These are phyloP conservation scores for Auricularia auricula-judae DNA, from an alignment of 768 basidiomycete genomes.

Conservation along the genomic window DNA sequence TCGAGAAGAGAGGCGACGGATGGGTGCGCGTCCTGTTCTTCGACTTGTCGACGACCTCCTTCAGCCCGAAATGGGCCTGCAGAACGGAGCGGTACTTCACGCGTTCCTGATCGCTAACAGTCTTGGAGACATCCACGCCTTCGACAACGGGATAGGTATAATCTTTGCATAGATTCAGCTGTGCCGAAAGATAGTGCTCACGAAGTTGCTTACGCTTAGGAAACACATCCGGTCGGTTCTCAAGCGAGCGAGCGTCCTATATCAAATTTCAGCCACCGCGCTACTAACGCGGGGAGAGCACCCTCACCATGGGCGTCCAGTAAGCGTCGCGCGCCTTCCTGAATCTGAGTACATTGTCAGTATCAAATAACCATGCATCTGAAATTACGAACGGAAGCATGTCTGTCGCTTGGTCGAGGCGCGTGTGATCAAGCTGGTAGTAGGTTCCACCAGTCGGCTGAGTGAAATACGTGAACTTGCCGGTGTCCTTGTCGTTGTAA, in stretches of 20 bases:
- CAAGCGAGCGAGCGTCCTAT: background rate
- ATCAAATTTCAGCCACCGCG: too few relatives aligned
- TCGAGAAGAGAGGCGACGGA: background rate
- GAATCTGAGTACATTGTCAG: background rate
- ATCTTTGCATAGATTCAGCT: slow-evolving; percentile 7
- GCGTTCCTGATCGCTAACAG: slow-evolving; percentile 9
- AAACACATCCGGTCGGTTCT: background rate
- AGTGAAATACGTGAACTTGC: background rate
- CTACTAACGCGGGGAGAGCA: too few relatives aligned
- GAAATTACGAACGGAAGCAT: background rate
- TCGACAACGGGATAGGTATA: slow-evolving; percentile 18
- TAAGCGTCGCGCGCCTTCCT: background rate
- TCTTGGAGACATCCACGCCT: slow-evolving; percentile 17
- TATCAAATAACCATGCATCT: background rate
- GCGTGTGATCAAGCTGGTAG: background rate
- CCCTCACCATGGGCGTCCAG: background rate
- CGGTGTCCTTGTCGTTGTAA: slow-evolving; percentile 6
- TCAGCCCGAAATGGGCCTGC: slow-evolving; percentile 14
- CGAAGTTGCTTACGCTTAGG: background rate
- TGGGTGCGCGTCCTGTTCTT: background rate
- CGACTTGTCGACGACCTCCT: background rate
- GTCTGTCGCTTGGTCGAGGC: background rate
- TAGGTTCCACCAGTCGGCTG: background rate
- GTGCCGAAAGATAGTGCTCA: background rate
- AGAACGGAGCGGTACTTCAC: slow-evolving; percentile 14